Evolutionary conservation across 2,329 filamentous ascomycete species (phyloP).

Genomic region (Pseudogymnoascus sp.): DNA sequence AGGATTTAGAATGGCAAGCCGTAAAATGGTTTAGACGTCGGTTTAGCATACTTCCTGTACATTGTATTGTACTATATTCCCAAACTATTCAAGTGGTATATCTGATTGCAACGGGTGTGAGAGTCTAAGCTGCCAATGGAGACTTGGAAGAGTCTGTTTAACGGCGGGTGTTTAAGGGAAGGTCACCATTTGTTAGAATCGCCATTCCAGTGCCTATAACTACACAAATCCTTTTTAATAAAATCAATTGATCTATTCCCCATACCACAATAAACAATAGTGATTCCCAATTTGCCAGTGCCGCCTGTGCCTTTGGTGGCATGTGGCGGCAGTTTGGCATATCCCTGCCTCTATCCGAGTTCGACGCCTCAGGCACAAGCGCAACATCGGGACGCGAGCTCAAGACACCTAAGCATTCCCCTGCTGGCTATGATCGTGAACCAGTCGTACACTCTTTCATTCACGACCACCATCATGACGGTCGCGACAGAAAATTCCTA

Average conservation of each 20-base stretch:
- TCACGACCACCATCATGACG: constrained; percentile 31
- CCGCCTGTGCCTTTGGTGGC: neutral
- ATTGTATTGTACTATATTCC: constrained; percentile 29
- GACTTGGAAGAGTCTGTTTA: neutral
- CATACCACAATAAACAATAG: neutral
- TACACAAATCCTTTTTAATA: neutral
- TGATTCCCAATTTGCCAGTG: neutral
- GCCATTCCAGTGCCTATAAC: neutral
- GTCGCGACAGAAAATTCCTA: constrained; percentile 36
- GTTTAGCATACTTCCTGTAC: constrained; percentile 28
- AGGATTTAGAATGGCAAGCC: constrained; percentile 10
- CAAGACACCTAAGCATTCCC: constrained; percentile 27
- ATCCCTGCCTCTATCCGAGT: constrained; percentile 20
- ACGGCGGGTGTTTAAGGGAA: neutral
- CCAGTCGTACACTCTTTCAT: constrained; percentile 10
- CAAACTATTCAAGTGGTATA: constrained; percentile 3
- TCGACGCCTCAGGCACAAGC: constrained; percentile 17
- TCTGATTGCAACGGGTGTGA: neutral
- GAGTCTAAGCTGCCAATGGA: neutral
- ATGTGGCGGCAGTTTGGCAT: neutral
- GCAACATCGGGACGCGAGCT: constrained; percentile 4
- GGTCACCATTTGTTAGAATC: neutral
- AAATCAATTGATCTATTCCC: neutral
- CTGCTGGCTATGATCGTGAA: constrained; percentile 10
- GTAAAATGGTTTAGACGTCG: constrained; percentile 27